Evolutionary conservation across 306 rosid species (phyloP).

Genomic region (Trichosanthes cucumerina): DNA sequence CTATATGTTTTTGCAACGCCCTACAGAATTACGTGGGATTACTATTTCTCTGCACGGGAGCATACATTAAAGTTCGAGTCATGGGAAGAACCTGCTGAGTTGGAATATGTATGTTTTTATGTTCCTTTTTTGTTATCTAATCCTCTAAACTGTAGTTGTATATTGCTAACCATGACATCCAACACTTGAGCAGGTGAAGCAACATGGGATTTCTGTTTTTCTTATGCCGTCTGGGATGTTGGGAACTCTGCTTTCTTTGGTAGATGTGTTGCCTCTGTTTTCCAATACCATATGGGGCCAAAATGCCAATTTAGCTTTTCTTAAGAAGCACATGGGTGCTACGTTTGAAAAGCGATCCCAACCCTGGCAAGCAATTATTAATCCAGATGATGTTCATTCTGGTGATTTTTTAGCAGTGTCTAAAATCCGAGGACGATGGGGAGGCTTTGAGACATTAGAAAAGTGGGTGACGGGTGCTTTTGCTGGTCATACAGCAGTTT

Average conservation of each 20-base stretch:
- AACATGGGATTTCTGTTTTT: slow-evolving; percentile 90
- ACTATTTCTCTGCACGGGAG: slow-evolving; percentile 74
- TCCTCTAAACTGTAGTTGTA: neutral
- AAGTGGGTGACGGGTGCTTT: slow-evolving; percentile 98
- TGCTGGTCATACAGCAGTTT: slow-evolving; percentile 98
- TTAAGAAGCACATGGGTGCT: slow-evolving; percentile 91
- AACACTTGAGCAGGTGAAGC: slow-evolving; percentile 66
- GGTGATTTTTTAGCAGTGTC: slow-evolving; percentile 93
- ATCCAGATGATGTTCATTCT: slow-evolving; percentile 82
- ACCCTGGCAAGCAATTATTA: slow-evolving; percentile 62
- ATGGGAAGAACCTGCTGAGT: slow-evolving; percentile 95
- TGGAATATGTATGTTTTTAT: slow-evolving; percentile 71
- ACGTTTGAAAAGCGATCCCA: slow-evolving; percentile 61
- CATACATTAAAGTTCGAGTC: slow-evolving; percentile 73
- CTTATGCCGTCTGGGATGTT: slow-evolving; percentile 99
- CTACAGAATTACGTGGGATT: slow-evolving; percentile 92
- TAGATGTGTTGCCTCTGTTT: slow-evolving; percentile 83
- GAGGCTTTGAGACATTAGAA: slow-evolving; percentile 94
- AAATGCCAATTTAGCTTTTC: slow-evolving; percentile 64
- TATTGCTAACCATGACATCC: slow-evolving; percentile 14
- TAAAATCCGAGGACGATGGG: slow-evolving; percentile 98
- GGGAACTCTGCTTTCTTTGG: slow-evolving; percentile 73
- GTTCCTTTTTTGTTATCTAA: slow-evolving; percentile 13
- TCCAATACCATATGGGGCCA: slow-evolving; percentile 91
- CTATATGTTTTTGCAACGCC: slow-evolving; percentile 94